Base-by-base conservation (phyloP, 2,329 filamentous ascomycete genomes). In the Epichloe coenophiala region DNA sequence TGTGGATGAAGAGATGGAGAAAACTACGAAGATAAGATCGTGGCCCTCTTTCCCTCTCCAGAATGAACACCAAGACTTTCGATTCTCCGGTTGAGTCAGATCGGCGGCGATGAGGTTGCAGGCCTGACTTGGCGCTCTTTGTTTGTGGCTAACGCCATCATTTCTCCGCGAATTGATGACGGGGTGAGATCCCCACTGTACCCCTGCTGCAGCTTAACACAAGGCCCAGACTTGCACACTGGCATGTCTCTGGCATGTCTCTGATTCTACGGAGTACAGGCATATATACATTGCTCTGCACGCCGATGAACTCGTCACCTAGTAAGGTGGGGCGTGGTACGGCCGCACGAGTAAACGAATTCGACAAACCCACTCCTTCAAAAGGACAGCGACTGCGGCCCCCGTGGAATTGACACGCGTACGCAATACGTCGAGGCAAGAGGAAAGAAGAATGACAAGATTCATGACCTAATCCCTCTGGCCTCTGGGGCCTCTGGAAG, bases 1-100 rank as follows among this genome's bases (percentile, higher is more conserved):
- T 53, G 52, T 37, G 46, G 46, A 44, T 53, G 46, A 53, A 12
- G 9, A 12, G n/a, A n/a, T 23, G 13, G 13, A 23, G 6, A 11
- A 12, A 11, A 12, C 3, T 19, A 9, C 17, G 44, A 11, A 46
- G 1, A 31, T 31, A 1, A 3, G 3, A 31, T 9, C 3, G 27
- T 31, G 1, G 8, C 27, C 8, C 27, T 9, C 27, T 9, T 31
- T 3, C 27, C 27, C 8, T 4, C 27, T 8, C 8, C 8, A n/a
- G 13, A 38, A 38, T 15, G 12, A 38, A 5, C 3, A 45, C n/a
- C 23, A 17, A 21, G 15, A 36, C 17, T 11, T 2, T 17, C 15
- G 39, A 13, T 37, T 4, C 36, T 21, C 27, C 27, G 27, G 19
- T 45, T 12, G 12, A 27, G 11, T 36, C 19, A 33, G 44, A 23